Conservation (phyloP, 1,284 basidiomycete genomes). For the Agroathelia rolfsii region DNA sequence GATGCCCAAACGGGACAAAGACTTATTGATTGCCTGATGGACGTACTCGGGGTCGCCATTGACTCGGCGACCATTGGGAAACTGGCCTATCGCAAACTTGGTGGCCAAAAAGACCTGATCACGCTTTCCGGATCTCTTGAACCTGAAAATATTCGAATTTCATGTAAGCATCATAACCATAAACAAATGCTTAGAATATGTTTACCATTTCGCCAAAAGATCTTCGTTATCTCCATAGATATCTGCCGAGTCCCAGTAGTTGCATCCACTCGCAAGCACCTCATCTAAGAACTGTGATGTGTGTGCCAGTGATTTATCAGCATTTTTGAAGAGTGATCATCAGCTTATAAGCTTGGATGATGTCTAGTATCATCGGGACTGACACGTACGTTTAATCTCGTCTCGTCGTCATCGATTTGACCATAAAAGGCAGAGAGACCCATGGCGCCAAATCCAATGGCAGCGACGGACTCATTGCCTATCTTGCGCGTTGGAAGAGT, state of each 20-base stretch:
- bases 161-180: not conserved
- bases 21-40: constrained; percentile 23
- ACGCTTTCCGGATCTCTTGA: constrained; percentile 28
- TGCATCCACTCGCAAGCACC: constrained; percentile 23
- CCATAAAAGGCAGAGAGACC: constrained; percentile 24
- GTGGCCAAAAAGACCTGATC: constrained; percentile 35
- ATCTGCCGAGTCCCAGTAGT: constrained; percentile 29
- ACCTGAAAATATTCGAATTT: constrained; percentile 14
- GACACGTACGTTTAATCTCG: constrained; percentile 23
- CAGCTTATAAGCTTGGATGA: too few species aligned
- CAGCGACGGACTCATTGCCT: constrained; percentile 16
- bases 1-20: constrained; percentile 30
- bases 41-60: constrained; percentile 27
- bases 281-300: constrained; percentile 21
- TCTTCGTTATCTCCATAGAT: constrained; percentile 24
- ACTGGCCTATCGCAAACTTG: constrained; percentile 34
- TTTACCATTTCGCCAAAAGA: constrained; percentile 23
- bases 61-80: constrained; percentile 10
- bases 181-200: constrained; percentile 1
- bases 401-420: constrained; percentile 20
- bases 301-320: constrained; percentile 4
- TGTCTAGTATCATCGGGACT: too few species aligned
- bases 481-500: constrained; percentile 16
- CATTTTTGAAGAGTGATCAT: too few species aligned
- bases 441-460: constrained; percentile 27